Conservation (phyloP, 1,284 basidiomycete genomes). For the Mrakiaceae sp. region DNA sequence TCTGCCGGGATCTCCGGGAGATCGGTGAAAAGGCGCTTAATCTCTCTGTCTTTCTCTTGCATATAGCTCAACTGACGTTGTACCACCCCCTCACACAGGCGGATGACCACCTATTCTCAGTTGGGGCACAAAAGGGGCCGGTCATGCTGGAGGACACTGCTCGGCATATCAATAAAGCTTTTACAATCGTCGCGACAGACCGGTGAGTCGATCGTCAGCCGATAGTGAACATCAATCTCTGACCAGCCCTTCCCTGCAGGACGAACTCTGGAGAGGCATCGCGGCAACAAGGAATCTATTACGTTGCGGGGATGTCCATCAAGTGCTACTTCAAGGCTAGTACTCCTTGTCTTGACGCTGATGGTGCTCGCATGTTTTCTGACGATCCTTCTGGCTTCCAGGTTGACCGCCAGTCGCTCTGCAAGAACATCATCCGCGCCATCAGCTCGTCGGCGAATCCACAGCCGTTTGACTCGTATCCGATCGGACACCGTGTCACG, state of each 20-base stretch:
- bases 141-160: slow-evolving; percentile 9
- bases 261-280: slow-evolving; percentile 58
- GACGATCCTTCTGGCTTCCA: slow-evolving; percentile 28
- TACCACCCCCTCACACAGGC: slow-evolving; percentile 41
- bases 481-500: slow-evolving; percentile 78
- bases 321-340: slow-evolving; percentile 88
- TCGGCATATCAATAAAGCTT: slow-evolving; percentile 57
- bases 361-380: background rate
- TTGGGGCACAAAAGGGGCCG: slow-evolving; percentile 27
- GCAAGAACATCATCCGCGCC: slow-evolving; percentile 83
- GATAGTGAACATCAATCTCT: background rate
- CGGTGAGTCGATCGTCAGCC: slow-evolving; percentile 42
- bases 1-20: slow-evolving; percentile 65
- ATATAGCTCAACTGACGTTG: too few relatives aligned
- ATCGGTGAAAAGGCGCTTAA: slow-evolving; percentile 47
- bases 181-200: slow-evolving; percentile 80
- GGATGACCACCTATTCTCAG: slow-evolving; percentile 49
- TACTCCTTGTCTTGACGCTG: slow-evolving; percentile 15
- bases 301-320: slow-evolving; percentile 80
- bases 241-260: slow-evolving; percentile 29
- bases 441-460: slow-evolving; percentile 75
- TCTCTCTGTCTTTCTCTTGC: background rate
- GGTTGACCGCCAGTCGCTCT: slow-evolving; percentile 81
- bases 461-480: slow-evolving; percentile 62
- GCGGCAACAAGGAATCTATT: slow-evolving; percentile 89